phyloP scores from a whole-genome alignment of 495 filamentous ascomycete genomes.

The Acidomyces sp. region DNA sequence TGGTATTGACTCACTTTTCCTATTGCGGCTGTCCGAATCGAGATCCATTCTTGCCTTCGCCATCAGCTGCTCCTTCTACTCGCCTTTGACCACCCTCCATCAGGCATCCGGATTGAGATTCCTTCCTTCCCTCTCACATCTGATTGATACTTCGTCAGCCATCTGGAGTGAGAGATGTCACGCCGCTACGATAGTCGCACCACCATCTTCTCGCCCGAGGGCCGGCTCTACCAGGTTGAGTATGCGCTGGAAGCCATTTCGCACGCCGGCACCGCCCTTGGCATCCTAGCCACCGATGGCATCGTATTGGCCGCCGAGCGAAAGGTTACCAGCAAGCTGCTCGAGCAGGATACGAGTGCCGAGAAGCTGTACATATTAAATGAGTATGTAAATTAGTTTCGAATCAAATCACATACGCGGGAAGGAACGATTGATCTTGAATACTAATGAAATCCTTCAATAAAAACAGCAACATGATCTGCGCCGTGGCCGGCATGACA shows the following conservation, averaged over 20 bases:
- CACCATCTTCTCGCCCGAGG: slow-evolving; percentile 98
- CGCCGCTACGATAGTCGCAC: slow-evolving; percentile 96
- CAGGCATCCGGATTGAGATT: too few relatives aligned
- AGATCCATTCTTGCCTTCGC: too few relatives aligned
- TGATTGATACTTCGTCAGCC: too few relatives aligned
- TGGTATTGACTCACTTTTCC: too few relatives aligned
- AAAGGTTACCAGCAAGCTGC: slow-evolving; percentile 97
- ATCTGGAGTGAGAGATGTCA: too few relatives aligned
- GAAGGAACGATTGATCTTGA: neutral
- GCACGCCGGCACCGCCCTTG: slow-evolving; percentile 90
- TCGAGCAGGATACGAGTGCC: slow-evolving; percentile 97
- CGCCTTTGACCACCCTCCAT: too few relatives aligned
- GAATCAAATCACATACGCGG: neutral
- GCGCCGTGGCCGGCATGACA: slow-evolving; percentile 97
- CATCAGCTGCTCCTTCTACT: too few relatives aligned
- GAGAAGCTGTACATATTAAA: slow-evolving; percentile 99
- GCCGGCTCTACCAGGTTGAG: slow-evolving; percentile 96
- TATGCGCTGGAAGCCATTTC: slow-evolving; percentile 98
- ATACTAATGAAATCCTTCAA: neutral
- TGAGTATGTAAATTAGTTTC: slow-evolving; percentile 73
- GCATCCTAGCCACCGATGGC: slow-evolving; percentile 92
- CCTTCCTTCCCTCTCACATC: too few relatives aligned
- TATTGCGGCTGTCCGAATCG: too few relatives aligned
- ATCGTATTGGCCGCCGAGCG: slow-evolving; percentile 98
- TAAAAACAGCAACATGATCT: slow-evolving; percentile 99